A percentile compares a stretch with the other conserved stretches of the same genome.
Evolutionary conservation across 2,329 filamentous ascomycete genomes (phyloP).

Genomic region (Stagonosporopsis rhizophila): DNA sequence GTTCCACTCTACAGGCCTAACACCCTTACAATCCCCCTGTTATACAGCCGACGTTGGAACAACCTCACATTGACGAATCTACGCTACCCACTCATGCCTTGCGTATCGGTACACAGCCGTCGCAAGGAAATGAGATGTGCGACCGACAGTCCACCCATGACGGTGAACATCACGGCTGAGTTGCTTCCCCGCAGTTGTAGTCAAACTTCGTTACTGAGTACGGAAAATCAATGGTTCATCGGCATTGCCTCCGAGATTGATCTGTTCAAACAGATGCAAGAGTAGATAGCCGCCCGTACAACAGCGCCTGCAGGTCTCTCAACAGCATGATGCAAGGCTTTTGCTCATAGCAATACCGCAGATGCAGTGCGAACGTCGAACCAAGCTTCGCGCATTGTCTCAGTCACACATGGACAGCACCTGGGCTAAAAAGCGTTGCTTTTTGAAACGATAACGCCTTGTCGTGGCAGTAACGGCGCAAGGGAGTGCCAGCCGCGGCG

Average conservation of each 20-base stretch:
- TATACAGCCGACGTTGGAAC: conserved; percentile 10
- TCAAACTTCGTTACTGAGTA: neutral
- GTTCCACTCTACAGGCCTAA: neutral
- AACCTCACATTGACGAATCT: conserved; percentile 11
- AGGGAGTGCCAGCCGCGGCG: conserved; percentile 4
- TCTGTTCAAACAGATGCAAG: neutral
- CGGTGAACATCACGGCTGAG: neutral
- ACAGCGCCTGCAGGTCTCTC: conserved; percentile 1
- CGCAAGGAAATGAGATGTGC: conserved; percentile 17
- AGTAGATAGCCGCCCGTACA: conserved; percentile 2
- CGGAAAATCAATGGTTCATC: neutral
- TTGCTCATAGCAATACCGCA: neutral
- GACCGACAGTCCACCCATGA: conserved; percentile 10
- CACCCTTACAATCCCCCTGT: conserved; percentile 3
- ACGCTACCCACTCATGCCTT: conserved; percentile 6
- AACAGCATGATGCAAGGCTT: conserved; percentile 20
- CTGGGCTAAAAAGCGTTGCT: neutral
- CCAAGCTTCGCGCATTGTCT: conserved; percentile 17
- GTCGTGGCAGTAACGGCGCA: neutral
- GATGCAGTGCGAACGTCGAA: conserved; percentile 17
- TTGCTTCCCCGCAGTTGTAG: conserved; percentile 8
- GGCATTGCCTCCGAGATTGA: neutral
- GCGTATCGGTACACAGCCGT: conserved; percentile 9
- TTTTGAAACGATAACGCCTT: conserved; percentile 17
- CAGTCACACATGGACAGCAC: conserved; percentile 21